These are phyloP conservation scores for Holtermannia corniformis DNA, from an alignment of 768 basidiomycete genomes.

Conservation along the genomic window DNA sequence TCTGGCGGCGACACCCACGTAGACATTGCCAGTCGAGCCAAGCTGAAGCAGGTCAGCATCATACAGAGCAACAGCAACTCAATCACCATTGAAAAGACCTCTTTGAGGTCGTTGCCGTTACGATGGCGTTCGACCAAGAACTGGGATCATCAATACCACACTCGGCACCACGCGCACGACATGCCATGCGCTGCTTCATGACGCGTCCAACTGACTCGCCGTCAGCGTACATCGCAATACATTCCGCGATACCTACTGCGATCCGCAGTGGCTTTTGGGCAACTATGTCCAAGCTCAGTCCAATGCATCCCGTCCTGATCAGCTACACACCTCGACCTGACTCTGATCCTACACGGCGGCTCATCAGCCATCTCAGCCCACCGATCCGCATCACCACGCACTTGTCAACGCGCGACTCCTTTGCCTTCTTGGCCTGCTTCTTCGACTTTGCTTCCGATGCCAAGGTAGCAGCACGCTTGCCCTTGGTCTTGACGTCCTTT, in stretches of 20 bases:
- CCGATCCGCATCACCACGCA: no score
- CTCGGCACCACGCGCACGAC: no score
- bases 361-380: no score
- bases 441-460: neutral
- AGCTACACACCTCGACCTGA: no score
- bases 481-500: neutral
- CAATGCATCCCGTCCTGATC: no score
- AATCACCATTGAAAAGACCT: neutral
- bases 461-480: neutral
- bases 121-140: neutral
- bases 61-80: neutral
- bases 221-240: no score
- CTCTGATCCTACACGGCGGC: no score
- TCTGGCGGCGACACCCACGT: neutral
- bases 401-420: neutral
- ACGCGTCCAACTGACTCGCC: no score
- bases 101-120: neutral
- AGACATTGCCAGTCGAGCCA: neutral
- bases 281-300: no score
- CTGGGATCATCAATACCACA: no score
- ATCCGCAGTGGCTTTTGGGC: neutral
- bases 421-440: neutral
- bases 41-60: neutral
- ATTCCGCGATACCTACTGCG: neutral
- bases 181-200: no score